Evolutionary conservation across 116 monocot genomes (phyloP), one percentile per base, ranked within the genome.

Genomic region (Zostera marina): DNA sequence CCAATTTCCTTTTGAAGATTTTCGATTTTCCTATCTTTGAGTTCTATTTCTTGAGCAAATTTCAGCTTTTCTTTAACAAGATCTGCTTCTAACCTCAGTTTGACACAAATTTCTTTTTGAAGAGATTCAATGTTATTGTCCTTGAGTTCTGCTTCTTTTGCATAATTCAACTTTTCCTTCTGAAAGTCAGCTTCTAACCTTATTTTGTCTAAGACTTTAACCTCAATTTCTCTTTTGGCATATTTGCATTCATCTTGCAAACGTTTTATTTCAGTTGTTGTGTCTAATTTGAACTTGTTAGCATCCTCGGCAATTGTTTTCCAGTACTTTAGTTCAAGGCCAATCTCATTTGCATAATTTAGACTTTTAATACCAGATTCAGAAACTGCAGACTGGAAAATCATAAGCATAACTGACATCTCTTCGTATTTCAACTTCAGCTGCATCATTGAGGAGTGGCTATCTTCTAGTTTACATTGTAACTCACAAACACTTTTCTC

Each of bases 401-500:
- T 43, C 53, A 67, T 44, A 48, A 70, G 48, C 20, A 68, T 58
- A 8, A 69, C 38, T 54, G 42, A 67, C 5, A 71, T 58, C 74
- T 81, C 93, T 59, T 85, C 77, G 14, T 56, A 73, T 41, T 84
- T 72, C 52, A 73, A 39, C 41, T 70, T 81, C 51, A 76, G 65
- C 25, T 75, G 73, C 60, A 74, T 51, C 43, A 79, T 45, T 21
- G 47, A 77, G 8, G 64, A 70, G 53, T 71, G n/a, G 23, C 52
- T 45, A 42, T 22, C 44, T 72, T 83, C 77, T 44, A 87, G 24
- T 71, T 87, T 72, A 40, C 17, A 40, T 63, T 79, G 69, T 21
- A 93, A 58, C 13, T 68, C 39, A 22, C 22, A 44, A 44, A 72
- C 16, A 15, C 76, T 38, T 45, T 66, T 52, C 53, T 80, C 73